Evolutionary conservation across 2,329 filamentous ascomycete genomes (phyloP), one percentile per base, ranked within the genome.

Genomic region (Claviceps paspali): DNA sequence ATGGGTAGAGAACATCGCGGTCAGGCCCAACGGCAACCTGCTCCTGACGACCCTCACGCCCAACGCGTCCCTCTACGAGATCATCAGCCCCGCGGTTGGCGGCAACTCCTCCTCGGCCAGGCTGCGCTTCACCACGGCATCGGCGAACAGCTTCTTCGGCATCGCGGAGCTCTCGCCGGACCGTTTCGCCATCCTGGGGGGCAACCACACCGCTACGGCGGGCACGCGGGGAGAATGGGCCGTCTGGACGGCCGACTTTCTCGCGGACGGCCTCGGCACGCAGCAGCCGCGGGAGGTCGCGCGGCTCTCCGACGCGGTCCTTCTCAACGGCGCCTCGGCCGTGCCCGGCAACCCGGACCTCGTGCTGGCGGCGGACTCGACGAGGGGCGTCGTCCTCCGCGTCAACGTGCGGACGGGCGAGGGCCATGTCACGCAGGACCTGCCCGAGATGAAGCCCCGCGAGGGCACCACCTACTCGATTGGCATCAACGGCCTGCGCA

Each of bases 401-500:
- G 29, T 57, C 6, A 41, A 56, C 29, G 45, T 46, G 2, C 6
- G 24, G 1, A 52, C 48, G 0, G 44, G 46, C 5, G 33, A 43
- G 3, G 43, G 39, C 14, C 29, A 38, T 0, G 28, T 50, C 11
- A 44, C 47, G 3, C 34, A 52, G 5, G 23, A 49, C 14, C 38
- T 45, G 8, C 28, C 47, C 0, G 46, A 50, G 22, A 45, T 53
- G 47, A 59, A 61, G 12, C 64, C 68, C 39, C 54, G 63, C 35
- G 62, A 62, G n/a, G 60, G 56, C 2, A 56, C 49, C 0, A 41
- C 47, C 0, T 46, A 60, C 4, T 12, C 36, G 0, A 33, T 39
- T 5, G 56, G 50, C 2, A 51, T 55, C 11, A 53, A 60, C 2
- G 62, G 62, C 0, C 44, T 61, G 15, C 59, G 52, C 5, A 63